phyloP scores from a whole-genome alignment of 2,329 filamentous ascomycete species.

The Endoconidiophora laricicola region DNA sequence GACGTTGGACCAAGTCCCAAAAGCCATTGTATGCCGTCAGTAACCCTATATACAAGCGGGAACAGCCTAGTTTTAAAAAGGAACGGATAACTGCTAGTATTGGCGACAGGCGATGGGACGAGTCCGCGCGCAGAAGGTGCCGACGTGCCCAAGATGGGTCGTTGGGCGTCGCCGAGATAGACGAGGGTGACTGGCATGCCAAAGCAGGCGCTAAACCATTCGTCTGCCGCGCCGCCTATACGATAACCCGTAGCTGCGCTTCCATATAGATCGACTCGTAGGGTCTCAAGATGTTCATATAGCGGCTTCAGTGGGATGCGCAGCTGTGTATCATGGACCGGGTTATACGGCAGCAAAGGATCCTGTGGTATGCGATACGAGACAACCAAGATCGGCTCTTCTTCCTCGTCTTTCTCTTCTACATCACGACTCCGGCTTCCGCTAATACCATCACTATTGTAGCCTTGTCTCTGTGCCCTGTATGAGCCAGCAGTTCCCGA shows the following conservation, averaged over 20 bases:
- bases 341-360: slow-evolving; percentile 14
- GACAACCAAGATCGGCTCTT: background rate
- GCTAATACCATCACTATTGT: too few relatives aligned
- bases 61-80: background rate
- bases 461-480: too few relatives aligned
- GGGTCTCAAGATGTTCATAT: slow-evolving; percentile 25
- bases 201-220: slow-evolving; percentile 52
- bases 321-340: slow-evolving; percentile 25
- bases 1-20: background rate
- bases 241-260: slow-evolving; percentile 42
- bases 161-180: slow-evolving; percentile 45
- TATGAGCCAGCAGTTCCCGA: too few relatives aligned
- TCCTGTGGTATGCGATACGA: background rate
- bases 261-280: slow-evolving; percentile 41
- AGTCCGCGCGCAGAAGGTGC: background rate
- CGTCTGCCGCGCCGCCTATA: slow-evolving; percentile 42
- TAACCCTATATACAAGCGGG: too few relatives aligned
- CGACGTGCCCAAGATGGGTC: slow-evolving; percentile 43
- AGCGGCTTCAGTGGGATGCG: slow-evolving; percentile 41
- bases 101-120: background rate
- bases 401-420: background rate
- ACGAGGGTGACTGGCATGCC: slow-evolving; percentile 44
- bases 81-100: background rate
- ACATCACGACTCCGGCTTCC: too few relatives aligned
- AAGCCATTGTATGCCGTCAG: too few relatives aligned